Conservation (phyloP, 208 protist species). For the Strigomonas galati region DNA sequence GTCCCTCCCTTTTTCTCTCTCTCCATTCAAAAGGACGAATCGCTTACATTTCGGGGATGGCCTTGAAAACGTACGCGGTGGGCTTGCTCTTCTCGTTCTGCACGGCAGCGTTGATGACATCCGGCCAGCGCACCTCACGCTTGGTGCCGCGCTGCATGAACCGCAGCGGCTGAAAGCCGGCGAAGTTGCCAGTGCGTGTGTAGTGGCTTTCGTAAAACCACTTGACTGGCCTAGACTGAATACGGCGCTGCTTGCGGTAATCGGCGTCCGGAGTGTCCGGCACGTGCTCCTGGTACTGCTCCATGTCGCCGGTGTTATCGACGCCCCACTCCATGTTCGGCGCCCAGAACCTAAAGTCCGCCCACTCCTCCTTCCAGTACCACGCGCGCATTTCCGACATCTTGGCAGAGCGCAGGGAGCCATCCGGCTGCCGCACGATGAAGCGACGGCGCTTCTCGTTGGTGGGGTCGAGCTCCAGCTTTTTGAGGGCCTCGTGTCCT, state of each 20-base stretch:
- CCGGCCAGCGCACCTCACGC: conserved; percentile 88
- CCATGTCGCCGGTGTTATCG: conserved; percentile 87
- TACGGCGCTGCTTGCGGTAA: conserved; percentile 86
- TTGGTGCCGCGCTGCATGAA: conserved; percentile 91
- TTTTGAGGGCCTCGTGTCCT: conserved; percentile 90
- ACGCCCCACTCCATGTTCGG: conserved; percentile 93
- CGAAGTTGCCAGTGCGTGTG: conserved; percentile 89
- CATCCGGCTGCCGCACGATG: conserved; percentile 90
- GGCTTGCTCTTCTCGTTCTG: conserved; percentile 84
- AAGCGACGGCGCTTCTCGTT: conserved; percentile 93
- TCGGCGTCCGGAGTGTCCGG: conserved; percentile 89
- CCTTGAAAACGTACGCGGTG: conserved; percentile 84
- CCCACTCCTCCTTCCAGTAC: conserved; percentile 95
- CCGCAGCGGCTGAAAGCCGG: conserved; percentile 84
- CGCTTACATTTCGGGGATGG: conserved; percentile 81
- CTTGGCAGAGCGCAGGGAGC: conserved; percentile 91
- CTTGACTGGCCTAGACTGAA: conserved; percentile 90
- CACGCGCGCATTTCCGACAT: conserved; percentile 95
- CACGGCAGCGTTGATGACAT: conserved; percentile 88
- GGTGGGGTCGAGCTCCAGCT: conserved; percentile 90
- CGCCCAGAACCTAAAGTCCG: conserved; percentile 93
- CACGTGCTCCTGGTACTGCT: conserved; percentile 93
- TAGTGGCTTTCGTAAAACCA: conserved; percentile 95
- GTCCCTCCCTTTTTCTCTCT: too few species aligned
- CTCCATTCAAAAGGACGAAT: too few species aligned